Evolutionary conservation across 2,329 filamentous ascomycete species (phyloP).

Genomic region (Gremmenia infestans): DNA sequence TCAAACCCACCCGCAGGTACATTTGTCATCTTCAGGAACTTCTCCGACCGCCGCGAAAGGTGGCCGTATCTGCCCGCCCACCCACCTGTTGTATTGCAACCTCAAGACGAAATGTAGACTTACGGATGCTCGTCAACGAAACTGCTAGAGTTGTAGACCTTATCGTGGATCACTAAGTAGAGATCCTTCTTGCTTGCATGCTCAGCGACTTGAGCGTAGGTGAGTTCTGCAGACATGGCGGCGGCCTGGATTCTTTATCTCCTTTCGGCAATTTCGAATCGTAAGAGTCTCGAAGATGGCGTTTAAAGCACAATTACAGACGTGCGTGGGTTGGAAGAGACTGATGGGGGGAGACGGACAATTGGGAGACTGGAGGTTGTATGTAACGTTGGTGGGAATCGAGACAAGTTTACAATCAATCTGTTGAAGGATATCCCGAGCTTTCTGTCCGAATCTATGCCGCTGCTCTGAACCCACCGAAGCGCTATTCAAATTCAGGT

Average conservation of each 20-base stretch:
- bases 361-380: background rate
- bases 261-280: background rate
- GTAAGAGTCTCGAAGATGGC: background rate
- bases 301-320: background rate
- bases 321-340: background rate
- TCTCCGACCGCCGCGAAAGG: background rate
- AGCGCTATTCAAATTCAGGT: background rate
- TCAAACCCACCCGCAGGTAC: background rate
- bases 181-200: slow-evolving; percentile 94
- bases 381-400: background rate
- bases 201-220: slow-evolving; percentile 74
- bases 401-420: slow-evolving; percentile 4
- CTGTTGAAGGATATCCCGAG: slow-evolving; percentile 1
- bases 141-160: slow-evolving; percentile 84
- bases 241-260: background rate
- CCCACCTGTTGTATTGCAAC: background rate
- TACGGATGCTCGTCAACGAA: slow-evolving; percentile 97
- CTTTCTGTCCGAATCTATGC: background rate
- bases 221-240: slow-evolving; percentile 57
- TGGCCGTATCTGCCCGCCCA: background rate
- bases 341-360: background rate
- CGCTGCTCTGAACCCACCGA: background rate
- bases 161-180: slow-evolving; percentile 88
- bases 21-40: background rate
- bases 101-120: slow-evolving; percentile 34